Base-by-base conservation (phyloP, 2,329 filamentous ascomycete species). In the Tolypocladium paradoxum region DNA sequence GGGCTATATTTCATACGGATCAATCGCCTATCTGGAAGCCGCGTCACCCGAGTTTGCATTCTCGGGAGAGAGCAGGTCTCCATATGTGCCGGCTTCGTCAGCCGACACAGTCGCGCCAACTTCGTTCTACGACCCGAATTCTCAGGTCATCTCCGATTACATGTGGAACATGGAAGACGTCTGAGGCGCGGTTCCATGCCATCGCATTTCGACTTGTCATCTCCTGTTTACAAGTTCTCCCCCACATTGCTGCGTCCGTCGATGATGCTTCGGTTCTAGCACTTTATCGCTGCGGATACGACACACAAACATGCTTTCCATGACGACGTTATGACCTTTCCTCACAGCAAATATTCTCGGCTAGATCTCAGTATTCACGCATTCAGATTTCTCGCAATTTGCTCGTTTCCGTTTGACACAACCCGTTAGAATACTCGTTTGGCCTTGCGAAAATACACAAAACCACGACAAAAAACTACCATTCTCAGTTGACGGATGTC, bases 101-200 rank as follows among this genome's bases (percentile, higher is more conserved):
- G 34, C 22, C 4, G 35, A 43, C 48, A 14, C 27, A 2, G 34
- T 29, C 14, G 9, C 29, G 40, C 18, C 52, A 6, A 24, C 35
- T 20, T n/a, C 34, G 8, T 48, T 48, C 16, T 51, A 35, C 27
- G 48, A 54, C 34, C 3, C 48, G 5, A 40, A 9, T 27, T 8
- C 46, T 16, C 52, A 46, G n/a, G 29, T n/a, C 20, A 40, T 51
- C 7, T 1, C 52, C 7, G 48, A 48, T 9, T 54, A 40, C 49
- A n/a, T 54, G 20, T 54, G 49, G 52, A 33, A 3, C 12, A 51
- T 54, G 34, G 52, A 48, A 11, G 52, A 51, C 29, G 49, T 54
- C 20, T 38, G 22, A 38, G 27, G 34, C 12, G 14, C 29, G 9
- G 4, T 18, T 14, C 12, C 37, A 2, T 38, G 24, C 35, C 6